Base-by-base conservation (phyloP, 169 alveolate genomes). In the Cryptosporidium muris region DNA sequence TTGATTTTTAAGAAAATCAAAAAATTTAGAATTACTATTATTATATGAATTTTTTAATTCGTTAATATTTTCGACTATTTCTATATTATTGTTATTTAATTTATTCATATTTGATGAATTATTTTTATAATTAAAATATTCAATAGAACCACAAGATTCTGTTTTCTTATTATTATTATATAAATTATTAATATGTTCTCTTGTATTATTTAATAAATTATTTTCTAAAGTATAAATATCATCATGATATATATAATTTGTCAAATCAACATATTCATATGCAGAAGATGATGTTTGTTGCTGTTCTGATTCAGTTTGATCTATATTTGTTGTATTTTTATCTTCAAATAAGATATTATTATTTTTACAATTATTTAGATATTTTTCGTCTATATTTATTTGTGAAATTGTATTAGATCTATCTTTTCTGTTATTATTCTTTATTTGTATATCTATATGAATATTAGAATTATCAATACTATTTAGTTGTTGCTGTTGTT, bases 261-360 rank as follows among this genome's bases (percentile, higher is more conserved):
- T 67, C 51, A 67, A 54, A 40, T 67, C 82, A 38, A 67, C 82
- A 38, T 67, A 67, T 53, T 67, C 82, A 12, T 64, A 67, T 37
- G 63, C 40, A 67, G 36, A 53, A 49, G 47, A 43, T 25, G 82
- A 67, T 14, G 82, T 51, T 14, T 67, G 66, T 14, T 52, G 54
- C 82, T 52, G 51, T 42, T 67, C 82, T 14, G 54, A 34, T 53
- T 52, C n/a, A 38, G 54, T 51, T 2, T 36, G 8, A n/a, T 54
- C 54, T 37, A 43, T 34, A 8, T 58, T 45, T 36, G 82, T 38
- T 4, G 66, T 53, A 62, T 40, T 62, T 62, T 25, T 4, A 53
- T 37, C 63, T 4, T 25, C 14, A 16, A 4, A 16, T 53, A 8
- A 5, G 14, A 9, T 16, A 16, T 37, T 53, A 16, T 53, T 25